Conservation (phyloP, 768 basidiomycete species). For the Tubosaeta sp. region DNA sequence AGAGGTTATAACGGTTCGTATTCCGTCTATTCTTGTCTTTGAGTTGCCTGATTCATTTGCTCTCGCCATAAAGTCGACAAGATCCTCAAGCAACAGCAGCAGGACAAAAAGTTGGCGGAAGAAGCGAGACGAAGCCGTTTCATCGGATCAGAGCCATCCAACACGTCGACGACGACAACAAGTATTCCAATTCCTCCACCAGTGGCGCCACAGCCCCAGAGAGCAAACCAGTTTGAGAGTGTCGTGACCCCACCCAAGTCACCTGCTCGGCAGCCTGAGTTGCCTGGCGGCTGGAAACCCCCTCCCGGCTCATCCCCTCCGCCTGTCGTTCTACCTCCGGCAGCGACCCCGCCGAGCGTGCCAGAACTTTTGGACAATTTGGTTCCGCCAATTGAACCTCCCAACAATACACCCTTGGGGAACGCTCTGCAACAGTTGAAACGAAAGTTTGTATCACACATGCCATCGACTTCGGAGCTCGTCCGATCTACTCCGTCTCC, state of each 20-base stretch:
- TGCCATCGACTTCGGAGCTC: slow-evolving; percentile 16
- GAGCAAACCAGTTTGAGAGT: neutral
- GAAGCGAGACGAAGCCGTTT: slow-evolving; percentile 32
- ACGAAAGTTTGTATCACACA: slow-evolving; percentile 24
- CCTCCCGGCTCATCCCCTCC: slow-evolving; percentile 11
- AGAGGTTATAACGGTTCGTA: slow-evolving; percentile 78
- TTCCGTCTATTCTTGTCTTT: neutral
- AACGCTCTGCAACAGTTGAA: slow-evolving; percentile 24
- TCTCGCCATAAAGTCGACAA: slow-evolving; percentile 62
- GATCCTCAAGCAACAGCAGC: slow-evolving; percentile 80
- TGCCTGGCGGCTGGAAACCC: slow-evolving; percentile 24
- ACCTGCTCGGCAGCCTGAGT: slow-evolving; percentile 14
- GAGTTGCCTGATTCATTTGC: slow-evolving; percentile 10
- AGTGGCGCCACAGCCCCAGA: slow-evolving; percentile 12
- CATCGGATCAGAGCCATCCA: slow-evolving; percentile 16
- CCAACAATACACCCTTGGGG: slow-evolving; percentile 3
- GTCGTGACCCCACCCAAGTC: slow-evolving; percentile 15
- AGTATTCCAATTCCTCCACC: slow-evolving; percentile 6
- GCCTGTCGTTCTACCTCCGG: neutral
- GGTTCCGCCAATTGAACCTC: slow-evolving; percentile 2
- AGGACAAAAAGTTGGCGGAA: slow-evolving; percentile 56
- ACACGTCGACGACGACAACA: neutral
- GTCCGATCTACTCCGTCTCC: slow-evolving; percentile 13
- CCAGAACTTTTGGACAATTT: slow-evolving; percentile 10
- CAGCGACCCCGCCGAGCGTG: neutral